Base-by-base conservation (phyloP, 192 early-diverging fungal species). In the Backusella circina region DNA sequence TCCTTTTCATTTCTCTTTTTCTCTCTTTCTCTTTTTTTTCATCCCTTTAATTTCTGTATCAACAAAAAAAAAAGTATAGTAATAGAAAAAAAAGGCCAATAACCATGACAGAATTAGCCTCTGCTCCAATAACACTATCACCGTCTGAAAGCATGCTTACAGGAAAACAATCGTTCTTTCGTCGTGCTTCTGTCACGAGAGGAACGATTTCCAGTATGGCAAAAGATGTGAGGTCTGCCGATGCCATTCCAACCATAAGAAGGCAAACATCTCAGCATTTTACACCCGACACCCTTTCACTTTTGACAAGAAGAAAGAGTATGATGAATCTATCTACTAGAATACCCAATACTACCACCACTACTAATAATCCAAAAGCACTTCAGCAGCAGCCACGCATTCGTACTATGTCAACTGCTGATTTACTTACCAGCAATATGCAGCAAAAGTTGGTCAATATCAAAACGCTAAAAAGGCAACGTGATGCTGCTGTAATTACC, bases 331-430 rank as follows among this genome's bases (percentile, higher is more conserved):
- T 67, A 35, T 61, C 54, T 2, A 61, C 23, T 61, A 67, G 33
- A 36, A 33, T 21, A 67, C 33, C 66, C 3, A 38, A 21, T 23
- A 68, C 10, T 7, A 33, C 6, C 5, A 36, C 37, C 18, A 33
- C 6, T 13, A 36, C 37, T 35, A 68, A 16, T 21, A 67, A 28
- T 28, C 23, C 23, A 13, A 61, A 61, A 28, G 21, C 21, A 28
- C 26, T 61, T 6, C 65, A 67, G 35, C 65, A 67, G 35, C 33
- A 68, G 5, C 67, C 6, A 23, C 67, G 67, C 35, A 36, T 33
- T 38, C 67, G 67, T 38, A 68, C 67, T 21, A 23, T 68, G 67
- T 68, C 67, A 68, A 68, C 21, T 68, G 36, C n/a, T 38, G 36
- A 38, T 68, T 21, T 37, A 37, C 32, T 37, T 38, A 36, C 18